Conservation (phyloP, 2,329 filamentous ascomycete species). For the Neoascochyta sp. region DNA sequence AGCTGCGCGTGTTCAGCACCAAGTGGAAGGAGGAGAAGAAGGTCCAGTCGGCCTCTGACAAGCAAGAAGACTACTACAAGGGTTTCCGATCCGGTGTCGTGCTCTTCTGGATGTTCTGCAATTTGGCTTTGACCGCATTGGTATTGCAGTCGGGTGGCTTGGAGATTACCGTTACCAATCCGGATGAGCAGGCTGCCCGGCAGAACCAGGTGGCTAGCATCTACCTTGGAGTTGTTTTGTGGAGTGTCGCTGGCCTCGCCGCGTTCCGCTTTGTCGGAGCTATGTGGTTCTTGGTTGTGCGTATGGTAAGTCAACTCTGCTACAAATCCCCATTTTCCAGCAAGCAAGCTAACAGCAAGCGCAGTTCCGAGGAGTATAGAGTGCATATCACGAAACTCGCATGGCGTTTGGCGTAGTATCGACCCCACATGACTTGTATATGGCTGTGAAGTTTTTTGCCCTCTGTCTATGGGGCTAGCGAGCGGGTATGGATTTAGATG, state of each 20-base stretch:
- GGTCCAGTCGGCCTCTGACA: conserved; percentile 60
- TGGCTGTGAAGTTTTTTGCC: too few relatives aligned
- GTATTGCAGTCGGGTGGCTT: conserved; percentile 84
- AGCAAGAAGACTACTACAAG: conserved; percentile 97
- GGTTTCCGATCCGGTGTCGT: conserved; percentile 92
- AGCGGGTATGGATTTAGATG: too few relatives aligned
- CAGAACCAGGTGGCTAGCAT: conserved; percentile 63
- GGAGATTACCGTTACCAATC: conserved; percentile 48
- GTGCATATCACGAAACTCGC: too few relatives aligned
- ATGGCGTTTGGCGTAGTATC: too few relatives aligned
- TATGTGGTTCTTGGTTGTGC: conserved; percentile 78
- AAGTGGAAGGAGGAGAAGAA: conserved; percentile 74
- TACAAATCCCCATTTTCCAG: neutral
- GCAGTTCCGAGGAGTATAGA: conserved; percentile 53
- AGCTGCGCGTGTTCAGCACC: conserved; percentile 67
- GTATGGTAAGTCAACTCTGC: conserved; percentile 34
- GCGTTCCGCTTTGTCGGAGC: conserved; percentile 84
- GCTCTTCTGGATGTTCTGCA: conserved; percentile 92
- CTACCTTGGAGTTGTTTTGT: conserved; percentile 83
- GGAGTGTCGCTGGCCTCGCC: conserved; percentile 80
- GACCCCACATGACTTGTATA: too few relatives aligned
- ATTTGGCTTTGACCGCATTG: conserved; percentile 80
- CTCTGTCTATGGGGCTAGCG: too few relatives aligned
- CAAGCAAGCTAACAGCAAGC: conserved; percentile 22
- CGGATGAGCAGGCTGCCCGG: conserved; percentile 43